Evolutionary conservation across 208 protist genomes (phyloP).

Genomic region (Leishmania tarentolae): DNA sequence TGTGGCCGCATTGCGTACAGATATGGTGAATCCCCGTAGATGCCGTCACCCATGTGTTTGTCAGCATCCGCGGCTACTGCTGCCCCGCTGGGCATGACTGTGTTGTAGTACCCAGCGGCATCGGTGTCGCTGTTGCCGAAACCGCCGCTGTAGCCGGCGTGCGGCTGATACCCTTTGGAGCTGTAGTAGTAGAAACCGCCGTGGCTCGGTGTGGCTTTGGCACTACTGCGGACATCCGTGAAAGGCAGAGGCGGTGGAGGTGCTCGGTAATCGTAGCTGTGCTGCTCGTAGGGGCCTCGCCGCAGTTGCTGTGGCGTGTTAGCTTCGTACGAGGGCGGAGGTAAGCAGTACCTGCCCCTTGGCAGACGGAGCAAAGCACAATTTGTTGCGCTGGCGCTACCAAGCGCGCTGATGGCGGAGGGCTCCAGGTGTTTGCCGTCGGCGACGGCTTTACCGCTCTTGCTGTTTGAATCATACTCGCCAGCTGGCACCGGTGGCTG

Average conservation of each 20-base stretch:
- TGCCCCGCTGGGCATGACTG: background rate
- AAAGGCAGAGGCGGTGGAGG: background rate
- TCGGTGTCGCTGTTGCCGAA: background rate
- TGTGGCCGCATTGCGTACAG: background rate
- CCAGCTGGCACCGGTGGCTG: constrained; percentile 17
- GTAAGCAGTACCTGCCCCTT: background rate
- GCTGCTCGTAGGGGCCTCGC: background rate
- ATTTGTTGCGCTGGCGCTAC: background rate
- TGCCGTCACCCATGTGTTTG: background rate
- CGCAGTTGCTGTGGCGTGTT: constrained; percentile 3
- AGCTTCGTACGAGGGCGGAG: constrained; percentile 13
- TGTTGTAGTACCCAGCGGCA: background rate
- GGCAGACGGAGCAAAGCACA: background rate
- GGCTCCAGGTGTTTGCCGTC: background rate
- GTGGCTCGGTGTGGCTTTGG: background rate
- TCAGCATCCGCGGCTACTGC: background rate
- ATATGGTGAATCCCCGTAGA: background rate
- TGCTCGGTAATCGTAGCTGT: background rate
- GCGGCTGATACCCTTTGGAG: background rate
- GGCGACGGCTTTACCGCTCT: background rate
- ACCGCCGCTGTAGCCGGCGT: background rate
- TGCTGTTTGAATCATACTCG: constrained; percentile 1
- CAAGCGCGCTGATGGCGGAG: background rate
- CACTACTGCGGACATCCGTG: background rate
- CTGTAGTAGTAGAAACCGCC: background rate